phyloP scores from a whole-genome alignment of 169 alveolate genomes.

The Plasmodium fragile region DNA sequence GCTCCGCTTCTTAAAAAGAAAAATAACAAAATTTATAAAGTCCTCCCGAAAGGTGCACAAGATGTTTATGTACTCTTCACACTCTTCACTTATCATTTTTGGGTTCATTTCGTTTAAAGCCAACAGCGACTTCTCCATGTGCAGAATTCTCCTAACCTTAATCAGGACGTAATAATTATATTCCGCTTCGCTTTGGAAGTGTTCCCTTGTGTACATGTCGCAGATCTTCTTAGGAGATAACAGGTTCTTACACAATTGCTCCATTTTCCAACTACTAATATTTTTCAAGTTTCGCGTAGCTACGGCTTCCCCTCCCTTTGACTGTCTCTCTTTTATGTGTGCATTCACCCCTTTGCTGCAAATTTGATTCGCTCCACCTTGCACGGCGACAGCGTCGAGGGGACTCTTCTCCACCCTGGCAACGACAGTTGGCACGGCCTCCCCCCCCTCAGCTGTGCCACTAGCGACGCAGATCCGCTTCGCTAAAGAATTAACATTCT shows the following conservation, averaged over 20 bases:
- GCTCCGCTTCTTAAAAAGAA: constrained; percentile 19
- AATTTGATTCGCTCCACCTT: neutral
- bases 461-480: neutral
- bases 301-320: neutral
- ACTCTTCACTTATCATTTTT: constrained; percentile 30
- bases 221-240: neutral
- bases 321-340: neutral
- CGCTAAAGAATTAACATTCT: neutral
- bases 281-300: neutral
- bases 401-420: neutral
- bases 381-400: neutral
- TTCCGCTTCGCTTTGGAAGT: constrained; percentile 3
- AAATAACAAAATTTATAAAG: constrained; percentile 35
- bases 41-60: constrained; percentile 34
- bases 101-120: constrained; percentile 19
- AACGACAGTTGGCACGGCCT: no score
- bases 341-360: neutral
- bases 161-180: constrained; percentile 1
- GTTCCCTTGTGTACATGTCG: neutral
- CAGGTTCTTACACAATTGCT: neutral
- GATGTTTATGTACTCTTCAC: constrained; percentile 25
- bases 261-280: neutral
- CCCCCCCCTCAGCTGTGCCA: neutral
- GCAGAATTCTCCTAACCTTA: constrained; percentile 6
- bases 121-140: constrained; percentile 19